These are phyloP conservation scores for Marchantia polymorpha DNA, from an alignment of 225 moss, liverwort and hornwort species.

Conservation along the genomic window DNA sequence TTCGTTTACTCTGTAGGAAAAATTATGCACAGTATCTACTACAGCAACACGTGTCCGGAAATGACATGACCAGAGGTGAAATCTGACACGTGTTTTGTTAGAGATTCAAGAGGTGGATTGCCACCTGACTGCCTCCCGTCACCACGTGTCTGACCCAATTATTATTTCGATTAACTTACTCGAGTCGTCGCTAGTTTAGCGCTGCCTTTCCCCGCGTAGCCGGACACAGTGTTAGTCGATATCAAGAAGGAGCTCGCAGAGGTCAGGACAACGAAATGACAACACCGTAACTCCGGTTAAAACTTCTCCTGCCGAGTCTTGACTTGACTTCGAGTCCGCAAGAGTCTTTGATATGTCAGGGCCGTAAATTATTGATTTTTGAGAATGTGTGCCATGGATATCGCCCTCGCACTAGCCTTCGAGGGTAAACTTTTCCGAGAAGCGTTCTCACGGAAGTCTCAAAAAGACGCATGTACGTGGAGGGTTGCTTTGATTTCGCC, in stretches of 20 bases:
- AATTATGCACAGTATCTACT: constrained; percentile 8
- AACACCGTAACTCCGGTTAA: neutral
- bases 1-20: no score
- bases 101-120: neutral
- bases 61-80: neutral
- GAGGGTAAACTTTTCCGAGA: neutral
- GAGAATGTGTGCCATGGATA: no score
- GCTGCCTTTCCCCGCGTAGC: no score
- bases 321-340: no score
- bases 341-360: neutral
- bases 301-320: no score
- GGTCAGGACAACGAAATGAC: neutral
- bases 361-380: neutral
- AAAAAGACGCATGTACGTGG: no score
- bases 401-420: no score
- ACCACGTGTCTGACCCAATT: neutral
- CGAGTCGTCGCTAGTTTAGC: neutral
- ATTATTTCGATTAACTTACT: neutral
- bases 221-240: neutral
- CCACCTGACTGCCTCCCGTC: neutral
- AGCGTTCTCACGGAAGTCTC: neutral
- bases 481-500: no score
- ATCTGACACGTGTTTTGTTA: neutral
- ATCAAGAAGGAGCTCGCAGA: neutral
- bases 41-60: neutral